Evolutionary conservation across 2,329 filamentous ascomycete genomes (phyloP).

Genomic region (Aspergillus latus): DNA sequence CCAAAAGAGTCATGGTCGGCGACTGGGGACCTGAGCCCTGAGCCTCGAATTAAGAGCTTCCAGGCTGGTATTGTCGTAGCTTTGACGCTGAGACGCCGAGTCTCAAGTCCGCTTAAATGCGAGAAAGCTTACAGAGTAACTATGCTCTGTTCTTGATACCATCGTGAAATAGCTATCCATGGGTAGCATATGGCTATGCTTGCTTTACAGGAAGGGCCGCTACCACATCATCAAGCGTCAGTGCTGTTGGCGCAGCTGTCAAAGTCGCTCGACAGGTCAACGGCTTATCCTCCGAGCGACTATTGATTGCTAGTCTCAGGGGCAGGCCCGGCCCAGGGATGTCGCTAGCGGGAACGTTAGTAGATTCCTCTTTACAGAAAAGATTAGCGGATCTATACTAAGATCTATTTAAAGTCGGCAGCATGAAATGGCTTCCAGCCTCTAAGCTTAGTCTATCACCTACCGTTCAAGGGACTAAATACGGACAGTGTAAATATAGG

Average conservation of each 20-base stretch:
- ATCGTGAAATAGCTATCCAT: too few relatives aligned
- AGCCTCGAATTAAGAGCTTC: not conserved
- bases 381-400: not conserved
- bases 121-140: too few relatives aligned
- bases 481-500: too few relatives aligned
- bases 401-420: too few relatives aligned
- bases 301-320: conserved; percentile 2
- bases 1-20: not conserved
- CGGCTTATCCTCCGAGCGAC: conserved; percentile 1
- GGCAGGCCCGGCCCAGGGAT: not conserved
- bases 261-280: not conserved
- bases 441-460: too few relatives aligned
- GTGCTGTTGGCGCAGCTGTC: conserved; percentile 1
- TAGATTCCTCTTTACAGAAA: not conserved
- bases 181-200: not conserved
- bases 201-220: not conserved
- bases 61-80: too few relatives aligned
- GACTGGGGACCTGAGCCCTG: not conserved
- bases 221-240: not conserved
- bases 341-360: not conserved
- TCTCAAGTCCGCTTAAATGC: too few relatives aligned
- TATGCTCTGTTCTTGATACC: too few relatives aligned
- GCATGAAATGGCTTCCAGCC: too few relatives aligned
- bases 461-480: too few relatives aligned
- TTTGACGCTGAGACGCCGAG: too few relatives aligned